Evolutionary conservation across 148 eudicot species (phyloP).

Genomic region (Cornus florida): DNA sequence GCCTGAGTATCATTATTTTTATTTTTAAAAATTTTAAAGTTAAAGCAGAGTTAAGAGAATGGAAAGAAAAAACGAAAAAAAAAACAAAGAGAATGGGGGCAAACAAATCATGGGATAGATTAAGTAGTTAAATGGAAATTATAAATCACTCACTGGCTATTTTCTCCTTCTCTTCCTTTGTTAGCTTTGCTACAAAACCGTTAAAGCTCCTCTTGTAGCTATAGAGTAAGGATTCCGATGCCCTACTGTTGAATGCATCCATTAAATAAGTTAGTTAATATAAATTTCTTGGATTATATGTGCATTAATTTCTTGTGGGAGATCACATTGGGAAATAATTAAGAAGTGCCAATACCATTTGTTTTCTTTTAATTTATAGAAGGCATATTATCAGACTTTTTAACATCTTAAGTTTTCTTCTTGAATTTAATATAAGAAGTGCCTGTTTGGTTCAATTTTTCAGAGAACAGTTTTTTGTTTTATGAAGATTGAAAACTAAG

Average conservation of each 20-base stretch:
- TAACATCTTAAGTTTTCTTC: no score
- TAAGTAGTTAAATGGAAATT: background rate
- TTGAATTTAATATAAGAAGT: no score
- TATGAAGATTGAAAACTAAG: no score
- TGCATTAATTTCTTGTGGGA: no score
- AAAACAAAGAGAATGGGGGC: background rate
- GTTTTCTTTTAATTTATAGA: no score
- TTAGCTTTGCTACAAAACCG: constrained; percentile 29
- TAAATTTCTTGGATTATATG: no score
- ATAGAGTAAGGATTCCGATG: constrained; percentile 15
- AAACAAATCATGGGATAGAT: background rate
- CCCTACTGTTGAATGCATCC: constrained; percentile 16
- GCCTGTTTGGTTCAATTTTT: no score
- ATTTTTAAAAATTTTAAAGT: background rate
- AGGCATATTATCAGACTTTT: no score
- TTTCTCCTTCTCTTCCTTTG: constrained; percentile 21
- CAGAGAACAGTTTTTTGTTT: no score
- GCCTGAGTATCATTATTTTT: constrained; percentile 12
- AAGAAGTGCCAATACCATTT: no score
- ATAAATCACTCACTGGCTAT: constrained; percentile 12
- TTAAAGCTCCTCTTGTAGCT: constrained; percentile 28
- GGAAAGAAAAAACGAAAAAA: no score
- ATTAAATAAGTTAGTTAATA: background rate
- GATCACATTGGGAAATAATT: no score
- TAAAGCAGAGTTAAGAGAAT: background rate